Conservation (phyloP, 208 protist species). For the Porcisia deanei region DNA sequence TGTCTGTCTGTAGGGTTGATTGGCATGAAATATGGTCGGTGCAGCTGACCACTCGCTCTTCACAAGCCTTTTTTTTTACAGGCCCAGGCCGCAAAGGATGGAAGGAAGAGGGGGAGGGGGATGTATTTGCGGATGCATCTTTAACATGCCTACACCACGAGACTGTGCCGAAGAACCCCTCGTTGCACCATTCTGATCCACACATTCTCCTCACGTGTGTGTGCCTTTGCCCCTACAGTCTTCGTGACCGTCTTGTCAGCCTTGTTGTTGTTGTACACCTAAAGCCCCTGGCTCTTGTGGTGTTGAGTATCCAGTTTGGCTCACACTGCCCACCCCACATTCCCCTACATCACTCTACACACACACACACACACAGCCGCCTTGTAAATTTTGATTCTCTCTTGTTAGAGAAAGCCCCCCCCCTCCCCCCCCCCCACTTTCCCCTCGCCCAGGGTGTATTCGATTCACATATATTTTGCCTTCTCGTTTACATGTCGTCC, state of each 20-base stretch:
- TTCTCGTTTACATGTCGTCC: background rate
- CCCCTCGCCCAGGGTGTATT: too few relatives aligned
- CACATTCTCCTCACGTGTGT: background rate
- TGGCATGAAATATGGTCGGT: too few relatives aligned
- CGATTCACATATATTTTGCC: too few relatives aligned
- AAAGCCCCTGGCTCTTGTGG: background rate
- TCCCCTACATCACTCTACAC: background rate
- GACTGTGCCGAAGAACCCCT: background rate
- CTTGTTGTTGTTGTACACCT: background rate
- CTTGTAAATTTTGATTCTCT: too few relatives aligned
- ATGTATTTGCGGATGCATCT: background rate
- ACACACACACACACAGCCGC: background rate
- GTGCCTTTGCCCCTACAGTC: background rate
- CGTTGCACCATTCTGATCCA: background rate
- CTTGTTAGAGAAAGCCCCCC: too few relatives aligned
- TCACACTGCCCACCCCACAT: background rate
- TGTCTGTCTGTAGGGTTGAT: too few relatives aligned
- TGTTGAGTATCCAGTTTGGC: background rate
- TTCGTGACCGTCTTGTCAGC: background rate
- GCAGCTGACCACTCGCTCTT: background rate
- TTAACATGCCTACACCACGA: background rate
- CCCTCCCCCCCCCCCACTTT: too few relatives aligned
- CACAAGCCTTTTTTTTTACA: background rate
- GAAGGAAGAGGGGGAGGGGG: too few relatives aligned
- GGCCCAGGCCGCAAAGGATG: too few relatives aligned